Conservation (phyloP, 2,329 filamentous ascomycete genomes). For the Metarhizium rileyi region DNA sequence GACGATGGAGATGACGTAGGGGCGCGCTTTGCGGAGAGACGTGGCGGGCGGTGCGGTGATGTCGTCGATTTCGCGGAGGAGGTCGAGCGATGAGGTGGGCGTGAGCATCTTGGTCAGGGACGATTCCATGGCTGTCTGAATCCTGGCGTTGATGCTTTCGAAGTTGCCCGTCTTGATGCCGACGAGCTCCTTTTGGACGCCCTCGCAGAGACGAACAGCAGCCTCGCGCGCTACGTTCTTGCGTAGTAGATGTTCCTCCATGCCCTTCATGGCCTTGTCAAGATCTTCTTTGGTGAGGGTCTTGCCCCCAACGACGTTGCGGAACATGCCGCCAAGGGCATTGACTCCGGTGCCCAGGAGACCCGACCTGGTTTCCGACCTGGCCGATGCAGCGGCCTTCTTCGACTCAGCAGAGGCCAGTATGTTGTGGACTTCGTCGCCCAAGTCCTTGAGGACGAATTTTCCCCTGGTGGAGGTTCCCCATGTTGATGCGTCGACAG, state of each 20-base stretch:
- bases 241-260: conserved; percentile 88
- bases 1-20: conserved; percentile 96
- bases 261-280: conserved; percentile 84
- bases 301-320: conserved; percentile 92
- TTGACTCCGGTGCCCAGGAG: conserved; percentile 72
- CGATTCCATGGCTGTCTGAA: conserved; percentile 81
- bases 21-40: conserved; percentile 56
- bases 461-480: conserved; percentile 81
- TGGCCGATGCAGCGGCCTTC: conserved; percentile 35
- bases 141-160: conserved; percentile 75
- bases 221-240: conserved; percentile 97
- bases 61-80: conserved; percentile 84
- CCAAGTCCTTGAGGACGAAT: conserved; percentile 87
- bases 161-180: conserved; percentile 89
- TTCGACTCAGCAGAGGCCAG: conserved; percentile 69
- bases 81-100: conserved; percentile 85
- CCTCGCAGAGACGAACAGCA: conserved; percentile 80
- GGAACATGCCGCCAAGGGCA: conserved; percentile 79
- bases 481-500: conserved; percentile 72
- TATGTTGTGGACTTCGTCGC: conserved; percentile 87
- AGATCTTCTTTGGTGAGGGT: conserved; percentile 81
- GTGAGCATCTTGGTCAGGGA: conserved; percentile 93
- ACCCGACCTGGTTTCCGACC: conserved; percentile 44
- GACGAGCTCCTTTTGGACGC: conserved; percentile 80
- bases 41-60: conserved; percentile 58